Percentiles rank a stretch among this genome's conserved stretches.
These are phyloP conservation scores for Naganishia liquefaciens DNA, from an alignment of 1,284 basidiomycete species.

Conservation along the genomic window DNA sequence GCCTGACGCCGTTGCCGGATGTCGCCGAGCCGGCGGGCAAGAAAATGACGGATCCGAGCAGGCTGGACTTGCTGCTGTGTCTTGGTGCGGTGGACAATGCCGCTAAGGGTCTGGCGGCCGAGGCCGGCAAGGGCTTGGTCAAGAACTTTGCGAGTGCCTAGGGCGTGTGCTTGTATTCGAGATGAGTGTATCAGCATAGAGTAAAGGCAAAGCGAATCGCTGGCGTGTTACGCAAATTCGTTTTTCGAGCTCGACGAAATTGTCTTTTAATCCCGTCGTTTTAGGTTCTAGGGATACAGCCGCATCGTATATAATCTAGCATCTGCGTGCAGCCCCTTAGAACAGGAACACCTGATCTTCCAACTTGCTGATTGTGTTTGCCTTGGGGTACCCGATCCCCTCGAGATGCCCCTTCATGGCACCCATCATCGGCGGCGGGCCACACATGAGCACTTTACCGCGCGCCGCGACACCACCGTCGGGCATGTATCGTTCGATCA, in stretches of 20 bases:
- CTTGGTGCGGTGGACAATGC: slow-evolving; percentile 85
- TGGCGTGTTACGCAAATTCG: no score
- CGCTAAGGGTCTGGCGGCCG: slow-evolving; percentile 71
- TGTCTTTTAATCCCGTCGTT: no score
- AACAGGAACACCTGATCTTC: slow-evolving; percentile 73
- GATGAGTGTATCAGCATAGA: no score
- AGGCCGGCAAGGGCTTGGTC: slow-evolving; percentile 61
- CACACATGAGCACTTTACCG: slow-evolving; percentile 84
- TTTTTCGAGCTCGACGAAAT: no score
- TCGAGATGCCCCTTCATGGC: slow-evolving; percentile 97
- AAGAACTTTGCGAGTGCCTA: slow-evolving; percentile 38
- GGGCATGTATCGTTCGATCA: slow-evolving; percentile 72
- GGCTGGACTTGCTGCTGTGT: slow-evolving; percentile 82
- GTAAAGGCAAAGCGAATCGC: no score
- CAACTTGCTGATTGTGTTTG: slow-evolving; percentile 88
- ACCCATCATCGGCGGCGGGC: slow-evolving; percentile 89
- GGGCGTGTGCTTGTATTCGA: background rate
- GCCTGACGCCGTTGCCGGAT: slow-evolving; percentile 80
- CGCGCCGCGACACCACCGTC: slow-evolving; percentile 59
- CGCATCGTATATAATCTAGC: background rate
- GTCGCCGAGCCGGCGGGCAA: slow-evolving; percentile 81
- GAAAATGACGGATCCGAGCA: slow-evolving; percentile 83
- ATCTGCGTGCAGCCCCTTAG: slow-evolving; percentile 35
- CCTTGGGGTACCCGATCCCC: slow-evolving; percentile 80
- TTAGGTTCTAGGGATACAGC: background rate